Evolutionary conservation across 2,329 filamentous ascomycete genomes (phyloP), one percentile per base, ranked within the genome.

Genomic region (Chrysosporium queenslandicum): DNA sequence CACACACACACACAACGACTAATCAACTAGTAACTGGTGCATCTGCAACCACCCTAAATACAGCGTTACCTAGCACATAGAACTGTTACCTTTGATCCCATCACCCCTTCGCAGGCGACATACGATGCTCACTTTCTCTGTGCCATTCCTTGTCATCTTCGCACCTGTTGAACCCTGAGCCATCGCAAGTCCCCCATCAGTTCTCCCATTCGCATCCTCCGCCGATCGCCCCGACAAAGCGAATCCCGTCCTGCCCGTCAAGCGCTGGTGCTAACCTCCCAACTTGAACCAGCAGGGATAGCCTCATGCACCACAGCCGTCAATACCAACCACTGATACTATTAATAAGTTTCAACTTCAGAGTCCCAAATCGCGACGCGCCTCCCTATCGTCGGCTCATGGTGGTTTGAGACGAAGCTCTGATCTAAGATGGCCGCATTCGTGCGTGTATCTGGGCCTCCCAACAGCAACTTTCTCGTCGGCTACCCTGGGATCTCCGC

Each of bases 401-500:
- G 57, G 57, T 58, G 52, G 50, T 50, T 52, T 53, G 50, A 50
- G 55, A 30, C 50, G 30, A 42, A 49, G 37, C 30, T 50, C 32
- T 42, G 51, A 53, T 50, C 27, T 34, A 77, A 70, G 63, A 82
- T 83, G 76, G 79, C 84, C 71, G 86, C 86, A 68, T 87, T 87
- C 71, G 92, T 98, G 75, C 86, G 92, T 78, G 89, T 98, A 73
- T 94, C 89, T 61, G 92, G 92, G 67, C 90, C 90, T 67, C 90
- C 92, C 62, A 98, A 98, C 74, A 92, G 88, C 73, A 92, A 87
- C 73, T 96, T 95, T 68, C 78, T 97, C 59, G 88, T 97, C 61
- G 92, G 92, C 62, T 98, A 97, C 71, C 92, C 92, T 52, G 92
- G 92, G 61, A 97, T 98, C 70, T 96, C 91, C 52, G 92, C 92